A percentile compares a stretch with the other conserved stretches of the same genome.
Conservation (phyloP, 2,329 filamentous ascomycete species). For the Aspergillus puulaauensis region DNA sequence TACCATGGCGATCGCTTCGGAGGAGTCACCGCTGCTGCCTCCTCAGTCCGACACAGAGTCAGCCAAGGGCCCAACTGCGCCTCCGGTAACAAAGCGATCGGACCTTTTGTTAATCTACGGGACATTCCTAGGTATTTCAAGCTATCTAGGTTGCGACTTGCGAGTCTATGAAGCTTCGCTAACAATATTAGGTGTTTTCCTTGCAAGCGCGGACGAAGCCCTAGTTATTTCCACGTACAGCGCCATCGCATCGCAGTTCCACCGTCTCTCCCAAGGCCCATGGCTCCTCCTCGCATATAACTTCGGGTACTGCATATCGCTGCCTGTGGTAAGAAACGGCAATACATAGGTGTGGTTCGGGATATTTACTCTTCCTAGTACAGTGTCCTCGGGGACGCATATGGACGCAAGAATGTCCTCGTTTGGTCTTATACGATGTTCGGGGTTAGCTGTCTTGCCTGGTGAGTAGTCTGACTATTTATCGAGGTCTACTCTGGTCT, state of each 20-base stretch:
- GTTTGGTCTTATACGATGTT: slow-evolving; percentile 36
- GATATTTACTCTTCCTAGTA: slow-evolving; percentile 23
- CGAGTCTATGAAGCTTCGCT: background rate
- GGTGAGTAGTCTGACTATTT: slow-evolving; percentile 10
- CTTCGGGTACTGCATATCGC: slow-evolving; percentile 42
- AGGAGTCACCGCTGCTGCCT: no score
- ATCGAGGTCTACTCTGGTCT: background rate
- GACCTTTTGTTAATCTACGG: background rate
- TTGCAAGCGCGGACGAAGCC: slow-evolving; percentile 61
- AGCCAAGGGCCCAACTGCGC: no score
- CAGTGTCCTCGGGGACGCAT: slow-evolving; percentile 48
- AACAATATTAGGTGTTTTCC: slow-evolving; percentile 53
- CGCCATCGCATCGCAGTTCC: slow-evolving; percentile 48
- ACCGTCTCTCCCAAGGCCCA: slow-evolving; percentile 39
- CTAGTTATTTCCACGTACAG: slow-evolving; percentile 65
- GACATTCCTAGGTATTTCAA: slow-evolving; percentile 2
- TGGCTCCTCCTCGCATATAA: slow-evolving; percentile 49
- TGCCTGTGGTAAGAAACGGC: slow-evolving; percentile 31
- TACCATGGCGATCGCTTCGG: no score
- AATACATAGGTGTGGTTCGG: background rate
- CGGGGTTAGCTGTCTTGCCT: slow-evolving; percentile 19
- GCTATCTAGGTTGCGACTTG: background rate
- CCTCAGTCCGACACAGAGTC: no score
- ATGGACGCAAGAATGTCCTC: slow-evolving; percentile 43
- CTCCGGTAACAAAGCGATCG: background rate